These are phyloP conservation scores for Dendrobium catenatum DNA, from an alignment of 106 monocot species.

Conservation along the genomic window DNA sequence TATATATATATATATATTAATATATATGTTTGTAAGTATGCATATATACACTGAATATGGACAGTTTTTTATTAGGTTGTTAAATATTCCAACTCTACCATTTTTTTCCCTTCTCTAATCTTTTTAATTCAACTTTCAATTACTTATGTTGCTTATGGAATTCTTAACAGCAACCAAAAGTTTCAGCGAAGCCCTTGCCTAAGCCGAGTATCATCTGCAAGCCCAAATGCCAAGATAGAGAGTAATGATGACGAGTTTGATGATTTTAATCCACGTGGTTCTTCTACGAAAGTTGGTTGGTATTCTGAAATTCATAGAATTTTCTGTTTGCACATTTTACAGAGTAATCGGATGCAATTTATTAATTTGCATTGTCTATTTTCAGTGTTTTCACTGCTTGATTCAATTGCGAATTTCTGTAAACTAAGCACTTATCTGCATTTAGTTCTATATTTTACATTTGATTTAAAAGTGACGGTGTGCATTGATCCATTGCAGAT, in stretches of 20 bases:
- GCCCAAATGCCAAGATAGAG: conserved; percentile 13
- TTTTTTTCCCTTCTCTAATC: not conserved
- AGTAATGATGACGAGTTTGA: conserved; percentile 65
- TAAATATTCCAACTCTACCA: not conserved
- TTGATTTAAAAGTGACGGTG: no score
- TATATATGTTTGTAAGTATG: no score
- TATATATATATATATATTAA: no score
- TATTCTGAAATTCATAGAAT: conserved; percentile 8
- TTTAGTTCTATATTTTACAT: not conserved
- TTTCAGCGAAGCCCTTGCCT: conserved; percentile 19
- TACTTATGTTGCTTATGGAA: not conserved
- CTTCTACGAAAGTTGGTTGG: conserved; percentile 51
- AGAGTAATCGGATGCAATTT: not conserved
- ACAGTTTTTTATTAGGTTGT: not conserved
- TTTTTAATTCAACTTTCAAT: not conserved
- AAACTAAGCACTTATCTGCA: not conserved
- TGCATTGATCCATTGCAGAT: not conserved
- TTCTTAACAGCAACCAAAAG: conserved; percentile 15
- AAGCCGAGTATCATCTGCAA: conserved; percentile 24
- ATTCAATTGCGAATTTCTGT: no score
- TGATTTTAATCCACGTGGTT: conserved; percentile 89
- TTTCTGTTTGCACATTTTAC: conserved; percentile 1
- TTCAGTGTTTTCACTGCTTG: not conserved
- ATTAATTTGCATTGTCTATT: not conserved
- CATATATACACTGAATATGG: no score